Evolutionary conservation across 345 rosid species (phyloP).

Genomic region (Pseudoturritis turrita): DNA sequence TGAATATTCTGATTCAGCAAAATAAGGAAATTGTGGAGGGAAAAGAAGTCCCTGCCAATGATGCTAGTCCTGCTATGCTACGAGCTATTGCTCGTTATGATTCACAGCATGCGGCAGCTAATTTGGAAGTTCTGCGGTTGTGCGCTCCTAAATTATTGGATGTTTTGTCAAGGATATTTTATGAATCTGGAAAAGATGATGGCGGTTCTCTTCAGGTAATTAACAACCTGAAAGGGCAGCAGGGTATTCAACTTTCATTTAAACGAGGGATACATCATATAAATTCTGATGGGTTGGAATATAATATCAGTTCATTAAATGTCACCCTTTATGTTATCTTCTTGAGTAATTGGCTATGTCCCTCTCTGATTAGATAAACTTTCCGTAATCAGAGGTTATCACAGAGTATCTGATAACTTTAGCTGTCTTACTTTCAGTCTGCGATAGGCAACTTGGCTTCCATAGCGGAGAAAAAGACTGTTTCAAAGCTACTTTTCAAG

Average conservation of each 20-base stretch:
- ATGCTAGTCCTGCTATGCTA: constrained; percentile 42
- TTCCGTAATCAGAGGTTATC: neutral
- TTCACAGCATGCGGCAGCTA: constrained; percentile 46
- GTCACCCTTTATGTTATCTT: neutral
- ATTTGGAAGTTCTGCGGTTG: constrained; percentile 52
- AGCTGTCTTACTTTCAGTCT: constrained; percentile 47
- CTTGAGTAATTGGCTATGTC: neutral
- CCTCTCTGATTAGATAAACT: neutral
- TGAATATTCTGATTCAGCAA: constrained; percentile 68
- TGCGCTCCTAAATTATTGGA: constrained; percentile 62
- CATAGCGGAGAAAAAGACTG: constrained; percentile 62
- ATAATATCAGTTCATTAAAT: neutral
- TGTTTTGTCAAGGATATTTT: constrained; percentile 54
- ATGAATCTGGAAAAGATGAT: constrained; percentile 71
- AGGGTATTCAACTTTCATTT: neutral
- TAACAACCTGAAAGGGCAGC: constrained; percentile 1
- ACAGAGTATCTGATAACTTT: constrained; percentile 1
- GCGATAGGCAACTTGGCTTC: constrained; percentile 73
- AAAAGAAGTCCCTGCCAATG: constrained; percentile 34
- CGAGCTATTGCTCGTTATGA: constrained; percentile 53
- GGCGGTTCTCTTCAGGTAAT: constrained; percentile 91
- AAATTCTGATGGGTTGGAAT: neutral
- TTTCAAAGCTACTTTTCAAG: constrained; percentile 44
- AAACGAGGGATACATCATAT: neutral
- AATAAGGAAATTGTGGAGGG: constrained; percentile 54